Percentiles rank a stretch among this genome's conserved stretches.
Conservation (phyloP, 176 grass and related monocot species). For the Raddia guianensis region DNA sequence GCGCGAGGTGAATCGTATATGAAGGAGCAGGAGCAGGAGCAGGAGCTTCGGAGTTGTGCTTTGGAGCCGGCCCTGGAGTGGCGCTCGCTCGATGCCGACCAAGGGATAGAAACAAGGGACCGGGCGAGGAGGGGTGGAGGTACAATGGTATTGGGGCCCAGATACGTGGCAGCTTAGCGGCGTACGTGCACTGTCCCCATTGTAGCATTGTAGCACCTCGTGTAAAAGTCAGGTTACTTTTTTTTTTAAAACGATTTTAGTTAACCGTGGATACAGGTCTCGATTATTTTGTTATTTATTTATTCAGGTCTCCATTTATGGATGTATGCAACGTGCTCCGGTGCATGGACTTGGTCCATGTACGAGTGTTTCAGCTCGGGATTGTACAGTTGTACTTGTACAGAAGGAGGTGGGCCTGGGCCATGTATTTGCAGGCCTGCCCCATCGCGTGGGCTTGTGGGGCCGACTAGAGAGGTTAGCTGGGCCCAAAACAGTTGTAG, state of each 20-base stretch:
- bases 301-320: no score
- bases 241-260: no score
- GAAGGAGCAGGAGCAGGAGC: background rate
- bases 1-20: background rate
- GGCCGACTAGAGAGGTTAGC: background rate
- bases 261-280: no score
- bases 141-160: slow-evolving; percentile 33
- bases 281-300: no score
- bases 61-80: background rate
- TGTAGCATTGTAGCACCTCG: no score
- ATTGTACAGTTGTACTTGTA: no score
- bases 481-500: slow-evolving; percentile 7
- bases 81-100: background rate
- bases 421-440: background rate
- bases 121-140: background rate
- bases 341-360: no score
- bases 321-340: no score
- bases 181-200: slow-evolving; percentile 13
- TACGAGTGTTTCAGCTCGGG: no score
- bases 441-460: background rate
- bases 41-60: background rate
- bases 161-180: slow-evolving; percentile 39
- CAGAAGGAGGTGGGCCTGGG: no score
- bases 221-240: no score
- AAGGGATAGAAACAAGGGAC: background rate